Evolutionary conservation across 116 monocot species (phyloP).

Genomic region (Iris pallida): DNA sequence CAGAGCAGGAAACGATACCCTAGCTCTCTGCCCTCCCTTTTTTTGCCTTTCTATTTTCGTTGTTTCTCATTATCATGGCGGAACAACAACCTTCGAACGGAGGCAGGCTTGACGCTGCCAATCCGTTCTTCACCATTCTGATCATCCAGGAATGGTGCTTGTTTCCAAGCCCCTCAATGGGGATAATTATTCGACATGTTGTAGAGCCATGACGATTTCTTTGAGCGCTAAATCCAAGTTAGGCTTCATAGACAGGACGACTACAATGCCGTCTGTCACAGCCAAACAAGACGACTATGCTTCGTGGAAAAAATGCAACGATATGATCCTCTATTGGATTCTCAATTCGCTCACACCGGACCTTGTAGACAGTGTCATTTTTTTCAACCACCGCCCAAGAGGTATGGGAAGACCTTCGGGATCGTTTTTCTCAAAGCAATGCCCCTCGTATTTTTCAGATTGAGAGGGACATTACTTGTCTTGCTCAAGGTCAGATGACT

Average conservation of each 20-base stretch:
- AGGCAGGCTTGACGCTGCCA: background rate
- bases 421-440: background rate
- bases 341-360: background rate
- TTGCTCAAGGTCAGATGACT: background rate
- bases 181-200: background rate
- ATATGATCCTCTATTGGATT: background rate
- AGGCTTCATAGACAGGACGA: background rate
- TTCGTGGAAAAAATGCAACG: background rate
- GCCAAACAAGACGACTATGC: background rate
- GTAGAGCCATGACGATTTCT: background rate
- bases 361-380: background rate
- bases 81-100: background rate
- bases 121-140: background rate
- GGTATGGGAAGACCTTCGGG: background rate
- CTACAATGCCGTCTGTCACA: background rate
- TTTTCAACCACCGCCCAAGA: background rate
- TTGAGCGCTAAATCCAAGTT: background rate
- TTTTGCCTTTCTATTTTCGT: background rate
- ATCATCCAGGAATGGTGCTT: background rate
- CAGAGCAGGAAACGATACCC: too few species aligned
- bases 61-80: background rate
- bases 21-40: too few species aligned
- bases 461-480: background rate
- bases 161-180: slow-evolving; percentile 2
- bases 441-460: background rate